Base-by-base conservation (phyloP, 2,329 filamentous ascomycete genomes). In the Ilyonectria sp. region DNA sequence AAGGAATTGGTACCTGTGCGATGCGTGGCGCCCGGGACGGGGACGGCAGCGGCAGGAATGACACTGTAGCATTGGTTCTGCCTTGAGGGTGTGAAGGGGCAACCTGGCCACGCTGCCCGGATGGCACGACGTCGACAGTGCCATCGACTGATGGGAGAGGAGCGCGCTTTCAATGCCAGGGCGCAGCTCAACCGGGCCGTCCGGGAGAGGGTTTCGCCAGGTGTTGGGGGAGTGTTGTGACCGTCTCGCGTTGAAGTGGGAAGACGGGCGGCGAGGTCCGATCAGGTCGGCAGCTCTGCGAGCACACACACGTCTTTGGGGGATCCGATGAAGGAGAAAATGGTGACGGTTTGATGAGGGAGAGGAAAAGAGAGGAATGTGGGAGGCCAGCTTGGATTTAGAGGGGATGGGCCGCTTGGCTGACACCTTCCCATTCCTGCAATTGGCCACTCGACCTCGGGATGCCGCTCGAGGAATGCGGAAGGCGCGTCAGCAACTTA, bases 21-120 rank as follows among this genome's bases (percentile, higher is more conserved):
- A 65, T 74, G 66, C 68, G 71, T 60, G 53, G 55, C 57, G 55
- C 33, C 60, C 63, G 56, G 55, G 61, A 54, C 17, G 63, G 21
- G 29, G 47, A 58, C 56, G 58, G 63, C 44, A 66, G 46, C 52
- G 60, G 53, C 23, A 65, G 58, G 26, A 63, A 46, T 35, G 70
- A 60, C 31, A 49, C 46, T 50, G 60, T 57, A 62, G 54, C 60
- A 59, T 67, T 67, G 61, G 55, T 37, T 63, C 44, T 56, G 53
- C 58, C 49, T 50, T 69, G 43, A 60, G 40, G 46, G 52, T 66
- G 52, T 56, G 65, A 68, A 57, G 62, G 59, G 43, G 54, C 21
- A 60, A 64, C 66, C 69, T 62, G 43, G 63, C 47, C 61, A 63
- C 43, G 60, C 43, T 50, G 65, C 52, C 29, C 37, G n/a, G 47